Percentiles rank a stretch among this genome's conserved stretches.
phyloP scores from a whole-genome alignment of 805 yeast genomes.

The Candida oleophila region DNA sequence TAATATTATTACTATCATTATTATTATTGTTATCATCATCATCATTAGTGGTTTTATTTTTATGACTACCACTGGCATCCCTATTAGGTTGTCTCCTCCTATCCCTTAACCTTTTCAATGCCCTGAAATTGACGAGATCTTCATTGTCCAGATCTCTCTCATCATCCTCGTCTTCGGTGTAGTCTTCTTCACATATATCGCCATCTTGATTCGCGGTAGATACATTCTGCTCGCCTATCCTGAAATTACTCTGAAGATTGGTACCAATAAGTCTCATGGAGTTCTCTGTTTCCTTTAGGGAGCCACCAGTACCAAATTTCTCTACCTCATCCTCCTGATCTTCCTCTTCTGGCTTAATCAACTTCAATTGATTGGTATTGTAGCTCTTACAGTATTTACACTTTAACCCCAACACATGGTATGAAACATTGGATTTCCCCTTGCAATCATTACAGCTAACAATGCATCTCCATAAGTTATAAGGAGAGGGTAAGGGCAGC shows the following conservation, averaged over 20 bases:
- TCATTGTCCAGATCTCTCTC: conserved; percentile 7
- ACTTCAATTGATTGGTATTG: conserved; percentile 72
- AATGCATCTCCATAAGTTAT: conserved; percentile 70
- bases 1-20: conserved; percentile 9
- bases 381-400: conserved; percentile 87
- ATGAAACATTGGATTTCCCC: conserved; percentile 71
- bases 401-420: conserved; percentile 82
- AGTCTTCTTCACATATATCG: conserved; percentile 24
- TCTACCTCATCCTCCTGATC: conserved; percentile 25
- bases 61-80: conserved; percentile 17
- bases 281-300: conserved; percentile 11
- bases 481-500: conserved; percentile 80
- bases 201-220: conserved; percentile 9
- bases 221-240: conserved; percentile 31
- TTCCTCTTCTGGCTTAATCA: conserved; percentile 66
- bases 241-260: conserved; percentile 35
- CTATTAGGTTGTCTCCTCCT: conserved; percentile 22
- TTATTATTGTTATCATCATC: conserved; percentile 9
- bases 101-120: conserved; percentile 15
- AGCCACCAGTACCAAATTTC: conserved; percentile 4
- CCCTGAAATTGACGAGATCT: conserved; percentile 14
- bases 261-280: conserved; percentile 34
- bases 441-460: conserved; percentile 85
- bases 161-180: conserved; percentile 12
- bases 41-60: background rate